Evolutionary conservation across 2,329 filamentous ascomycete genomes (phyloP).

Genomic region (Monilinia laxa): DNA sequence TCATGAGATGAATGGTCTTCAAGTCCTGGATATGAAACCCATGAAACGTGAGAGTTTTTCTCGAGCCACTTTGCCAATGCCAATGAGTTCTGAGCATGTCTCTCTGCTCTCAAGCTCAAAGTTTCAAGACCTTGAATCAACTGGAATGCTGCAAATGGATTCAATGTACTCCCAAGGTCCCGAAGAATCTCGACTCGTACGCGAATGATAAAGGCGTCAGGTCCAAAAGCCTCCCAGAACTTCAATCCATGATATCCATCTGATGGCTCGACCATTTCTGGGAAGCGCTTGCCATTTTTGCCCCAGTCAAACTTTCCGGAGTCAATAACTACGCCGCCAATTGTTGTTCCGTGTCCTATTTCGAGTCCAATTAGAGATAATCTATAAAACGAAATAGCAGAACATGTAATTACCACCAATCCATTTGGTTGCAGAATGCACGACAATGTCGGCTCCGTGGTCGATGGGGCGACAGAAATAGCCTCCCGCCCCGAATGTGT

Average conservation of each 20-base stretch:
- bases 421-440: constrained; percentile 95
- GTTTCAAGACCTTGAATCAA: constrained; percentile 87
- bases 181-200: constrained; percentile 86
- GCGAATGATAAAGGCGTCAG: constrained; percentile 77
- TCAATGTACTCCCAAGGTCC: constrained; percentile 78
- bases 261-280: constrained; percentile 84
- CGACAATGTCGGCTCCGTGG: constrained; percentile 88
- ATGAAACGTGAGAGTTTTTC: constrained; percentile 77
- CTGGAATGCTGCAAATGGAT: constrained; percentile 91
- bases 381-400: not conserved
- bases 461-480: constrained; percentile 85
- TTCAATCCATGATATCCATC: constrained; percentile 90
- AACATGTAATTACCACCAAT: constrained; percentile 56
- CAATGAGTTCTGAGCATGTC: constrained; percentile 82
- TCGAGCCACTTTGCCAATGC: constrained; percentile 80
- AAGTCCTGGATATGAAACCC: constrained; percentile 92
- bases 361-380: not conserved
- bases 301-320: constrained; percentile 94
- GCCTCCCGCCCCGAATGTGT: constrained; percentile 90
- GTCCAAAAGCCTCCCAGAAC: constrained; percentile 90
- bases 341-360: constrained; percentile 80
- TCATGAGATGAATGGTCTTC: constrained; percentile 77
- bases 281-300: constrained; percentile 80
- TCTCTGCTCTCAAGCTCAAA: constrained; percentile 78
- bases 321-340: constrained; percentile 83